Evolutionary conservation across 2,329 filamentous ascomycete genomes (phyloP).

Genomic region (Ambrosiella beaveri): DNA sequence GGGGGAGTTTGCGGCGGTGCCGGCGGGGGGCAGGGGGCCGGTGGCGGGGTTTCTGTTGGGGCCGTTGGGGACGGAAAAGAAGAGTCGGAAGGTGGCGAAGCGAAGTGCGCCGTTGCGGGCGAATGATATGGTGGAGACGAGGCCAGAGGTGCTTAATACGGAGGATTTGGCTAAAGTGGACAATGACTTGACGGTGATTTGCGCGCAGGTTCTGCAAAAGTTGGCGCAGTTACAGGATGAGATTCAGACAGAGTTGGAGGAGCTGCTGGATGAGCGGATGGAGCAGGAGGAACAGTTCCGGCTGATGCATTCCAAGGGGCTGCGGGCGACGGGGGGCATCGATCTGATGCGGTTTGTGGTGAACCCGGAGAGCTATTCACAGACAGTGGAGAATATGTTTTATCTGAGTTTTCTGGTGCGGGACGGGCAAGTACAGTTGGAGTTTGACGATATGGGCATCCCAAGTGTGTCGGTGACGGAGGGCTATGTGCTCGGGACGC

Average conservation of each 20-base stretch:
- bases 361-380: conserved; percentile 78
- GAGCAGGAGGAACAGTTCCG: conserved; percentile 28
- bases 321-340: conserved; percentile 53
- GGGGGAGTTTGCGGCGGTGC: conserved; percentile 60
- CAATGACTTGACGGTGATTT: conserved; percentile 63
- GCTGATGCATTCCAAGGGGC: conserved; percentile 46
- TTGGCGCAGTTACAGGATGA: conserved; percentile 34
- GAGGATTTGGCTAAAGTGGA: conserved; percentile 62
- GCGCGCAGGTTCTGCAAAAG: conserved; percentile 51
- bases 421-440: conserved; percentile 64
- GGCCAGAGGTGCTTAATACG: conserved; percentile 60
- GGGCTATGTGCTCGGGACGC: conserved; percentile 27
- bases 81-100: conserved; percentile 51
- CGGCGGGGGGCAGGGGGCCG: conserved; percentile 54
- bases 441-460: conserved; percentile 52
- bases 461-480: conserved; percentile 26
- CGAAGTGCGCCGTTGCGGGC: conserved; percentile 54
- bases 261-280: conserved; percentile 25
- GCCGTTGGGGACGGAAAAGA: conserved; percentile 77
- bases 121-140: conserved; percentile 49
- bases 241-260: conserved; percentile 28
- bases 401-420: conserved; percentile 88
- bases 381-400: conserved; percentile 93
- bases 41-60: conserved; percentile 74
- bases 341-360: conserved; percentile 75